These are phyloP conservation scores for Sugiyamaella xylanicola DNA, from an alignment of 1,139 yeast genomes.

Conservation along the genomic window DNA sequence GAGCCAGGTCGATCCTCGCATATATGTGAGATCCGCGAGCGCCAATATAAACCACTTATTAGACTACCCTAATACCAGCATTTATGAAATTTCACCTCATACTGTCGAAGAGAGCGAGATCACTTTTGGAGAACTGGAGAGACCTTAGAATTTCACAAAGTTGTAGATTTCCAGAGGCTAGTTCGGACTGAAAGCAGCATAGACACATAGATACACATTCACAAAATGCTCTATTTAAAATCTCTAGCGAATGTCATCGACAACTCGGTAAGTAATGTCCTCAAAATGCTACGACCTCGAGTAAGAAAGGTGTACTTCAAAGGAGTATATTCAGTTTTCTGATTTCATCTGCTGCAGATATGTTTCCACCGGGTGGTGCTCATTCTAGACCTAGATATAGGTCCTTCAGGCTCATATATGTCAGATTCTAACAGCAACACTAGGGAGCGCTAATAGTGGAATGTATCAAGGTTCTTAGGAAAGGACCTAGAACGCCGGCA, in stretches of 20 bases:
- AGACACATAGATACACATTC: neutral
- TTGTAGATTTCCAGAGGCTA: no score
- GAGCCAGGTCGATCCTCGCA: neutral
- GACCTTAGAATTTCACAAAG: no score
- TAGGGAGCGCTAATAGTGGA: conserved; percentile 90
- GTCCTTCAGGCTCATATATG: neutral
- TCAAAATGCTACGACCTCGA: no score
- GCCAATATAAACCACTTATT: no score
- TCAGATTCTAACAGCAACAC: conserved; percentile 12
- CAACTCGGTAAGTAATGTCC: conserved; percentile 57
- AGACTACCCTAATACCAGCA: neutral
- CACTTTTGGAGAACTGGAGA: neutral
- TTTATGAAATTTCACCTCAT: neutral
- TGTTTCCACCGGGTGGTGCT: no score
- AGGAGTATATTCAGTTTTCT: neutral
- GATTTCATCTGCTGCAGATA: no score
- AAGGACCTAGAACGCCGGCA: conserved; percentile 82
- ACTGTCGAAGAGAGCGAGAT: neutral
- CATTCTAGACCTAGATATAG: no score
- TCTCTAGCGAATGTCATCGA: conserved; percentile 88
- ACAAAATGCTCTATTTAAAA: conserved; percentile 77
- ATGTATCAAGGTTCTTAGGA: conserved; percentile 92
- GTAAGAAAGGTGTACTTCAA: neutral
- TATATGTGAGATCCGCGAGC: no score
- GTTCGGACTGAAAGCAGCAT: neutral